Evolutionary conservation across 108 stramenopile genomes (phyloP), one percentile per base, ranked within the genome.

Genomic region (Cyclostephanos tholiformis): DNA sequence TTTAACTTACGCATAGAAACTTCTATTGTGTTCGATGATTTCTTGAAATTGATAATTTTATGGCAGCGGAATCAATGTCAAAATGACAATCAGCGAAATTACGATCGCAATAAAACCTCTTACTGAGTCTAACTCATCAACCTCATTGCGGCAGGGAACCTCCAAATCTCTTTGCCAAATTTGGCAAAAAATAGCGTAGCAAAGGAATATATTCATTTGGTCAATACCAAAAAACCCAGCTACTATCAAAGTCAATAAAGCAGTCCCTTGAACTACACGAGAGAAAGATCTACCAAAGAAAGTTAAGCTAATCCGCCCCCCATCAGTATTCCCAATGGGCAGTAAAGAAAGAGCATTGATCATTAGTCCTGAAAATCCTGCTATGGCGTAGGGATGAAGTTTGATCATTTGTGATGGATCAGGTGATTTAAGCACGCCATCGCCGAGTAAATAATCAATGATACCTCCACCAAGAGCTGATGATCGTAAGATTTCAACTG

Each of bases 311-410:
- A 90, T 88, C 48, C 92, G 61, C 30, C 92, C 92, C 20, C 92
- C 92, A 59, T 93, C 92, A 14, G 92, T 91, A 36, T 91, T 86
- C 51, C 89, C 89, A 14, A 90, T 78, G 17, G 89, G 89, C 25
- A 90, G 71, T 16, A 85, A 60, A 32, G 71, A 74, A 19, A 90
- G 65, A 23, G 89, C 86, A 71, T 86, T 90, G 7, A 72, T 74
- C 23, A 88, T 32, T 11, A 88, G 74, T 20, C 87, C 87, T 12
- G 67, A 63, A 69, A 79, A 83, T 12, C 90, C 87, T 4, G 84
- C 74, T 58, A 91, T 84, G 25, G 86, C 83, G 63, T 55, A 83
- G 0, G 87, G 88, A 64, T 87, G 88, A 23, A 88, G 79, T 53
- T 81, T 75, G 26, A 92, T 60, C 44, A 80, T 17, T 49, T 58